phyloP scores from a whole-genome alignment of 331 rosid species.

The Quercus lobata region DNA sequence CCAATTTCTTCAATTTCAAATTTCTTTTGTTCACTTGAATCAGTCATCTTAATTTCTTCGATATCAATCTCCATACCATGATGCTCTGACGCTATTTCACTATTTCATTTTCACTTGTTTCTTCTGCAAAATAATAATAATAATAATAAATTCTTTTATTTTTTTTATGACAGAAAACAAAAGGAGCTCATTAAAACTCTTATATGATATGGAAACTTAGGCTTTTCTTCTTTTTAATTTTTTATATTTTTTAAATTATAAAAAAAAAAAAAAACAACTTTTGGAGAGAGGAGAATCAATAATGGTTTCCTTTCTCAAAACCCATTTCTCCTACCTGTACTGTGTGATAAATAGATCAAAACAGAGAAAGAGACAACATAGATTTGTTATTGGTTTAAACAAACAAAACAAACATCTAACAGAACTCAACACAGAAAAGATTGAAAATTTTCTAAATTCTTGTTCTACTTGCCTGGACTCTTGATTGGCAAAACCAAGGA shows the following conservation, averaged over 20 bases:
- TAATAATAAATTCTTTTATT: too few species aligned
- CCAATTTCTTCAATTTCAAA: too few species aligned
- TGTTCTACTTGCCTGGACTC: slow-evolving; percentile 48
- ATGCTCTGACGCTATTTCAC: too few species aligned
- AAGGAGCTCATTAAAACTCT: slow-evolving; percentile 27
- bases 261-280: slow-evolving; percentile 25
- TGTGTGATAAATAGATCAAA: slow-evolving; percentile 14
- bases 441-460: slow-evolving; percentile 18
- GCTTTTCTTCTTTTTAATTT: slow-evolving; percentile 23
- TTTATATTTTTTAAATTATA: too few species aligned
- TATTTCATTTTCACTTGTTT: too few species aligned
- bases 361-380: slow-evolving; percentile 18
- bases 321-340: slow-evolving; percentile 23
- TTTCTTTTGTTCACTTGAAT: too few species aligned
- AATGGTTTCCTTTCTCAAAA: slow-evolving; percentile 46
- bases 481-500: slow-evolving; percentile 48
- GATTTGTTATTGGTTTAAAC: slow-evolving; percentile 12
- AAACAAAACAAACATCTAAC: slow-evolving; percentile 40
- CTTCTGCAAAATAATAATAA: too few species aligned
- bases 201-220: slow-evolving; percentile 28
- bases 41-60: too few species aligned
- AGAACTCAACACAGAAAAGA: slow-evolving; percentile 27
- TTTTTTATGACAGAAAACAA: slow-evolving; percentile 1
- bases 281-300: slow-evolving; percentile 36
- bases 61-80: too few species aligned